Evolutionary conservation across 441 rosid species (phyloP), one percentile per base, ranked within the genome.

Genomic region (Gossypium schwendimanii): DNA sequence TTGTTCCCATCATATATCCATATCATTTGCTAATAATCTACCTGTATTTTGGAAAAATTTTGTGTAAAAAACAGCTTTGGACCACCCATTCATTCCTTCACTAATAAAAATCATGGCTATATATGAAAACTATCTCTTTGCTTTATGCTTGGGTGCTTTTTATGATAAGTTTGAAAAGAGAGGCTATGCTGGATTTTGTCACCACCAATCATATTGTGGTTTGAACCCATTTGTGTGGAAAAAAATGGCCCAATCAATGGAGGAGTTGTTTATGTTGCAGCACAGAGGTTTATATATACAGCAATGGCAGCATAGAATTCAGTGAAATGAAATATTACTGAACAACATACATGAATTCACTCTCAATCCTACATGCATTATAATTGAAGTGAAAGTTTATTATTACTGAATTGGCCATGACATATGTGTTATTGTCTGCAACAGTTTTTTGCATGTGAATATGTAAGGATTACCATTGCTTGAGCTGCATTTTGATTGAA

Each of bases 1-100:
- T 3, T 31, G 24, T 12, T 12, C 20, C 3, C 17, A 24, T 55
- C 6, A 50, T n/a, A 70, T n/a, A n/a, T n/a, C 60, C 80, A 36
- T 75, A 63, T 73, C 58, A 75, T 71, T 74, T 7, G 52, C 36
- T 33, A 57, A 71, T 72, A 73, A 77, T 65, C 21, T 1, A 17
- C 53, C 26, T 33, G 15, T 53, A 36, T 39, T 54, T 23, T 6
- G 14, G 18, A 9, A 11, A 11, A 45, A 45, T 47, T 6, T 50
- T 58, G 66, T 50, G 20, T 61, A 66, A 23, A 15, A 69, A 17
- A 6, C 57, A 17, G 20, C 44, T 52, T 52, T 52, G 57, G 57
- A 52, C 9, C 65, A 15, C 54, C 57, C 57, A 14, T 14, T 45
- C 20, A 65, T 65, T n/a, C 36, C 36, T 54, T 54, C 21, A 18